A percentile compares a stretch with the other conserved stretches of the same genome.
These are phyloP conservation scores for Ogataea ramenticola DNA, from an alignment of 805 yeast species.

Conservation along the genomic window DNA sequence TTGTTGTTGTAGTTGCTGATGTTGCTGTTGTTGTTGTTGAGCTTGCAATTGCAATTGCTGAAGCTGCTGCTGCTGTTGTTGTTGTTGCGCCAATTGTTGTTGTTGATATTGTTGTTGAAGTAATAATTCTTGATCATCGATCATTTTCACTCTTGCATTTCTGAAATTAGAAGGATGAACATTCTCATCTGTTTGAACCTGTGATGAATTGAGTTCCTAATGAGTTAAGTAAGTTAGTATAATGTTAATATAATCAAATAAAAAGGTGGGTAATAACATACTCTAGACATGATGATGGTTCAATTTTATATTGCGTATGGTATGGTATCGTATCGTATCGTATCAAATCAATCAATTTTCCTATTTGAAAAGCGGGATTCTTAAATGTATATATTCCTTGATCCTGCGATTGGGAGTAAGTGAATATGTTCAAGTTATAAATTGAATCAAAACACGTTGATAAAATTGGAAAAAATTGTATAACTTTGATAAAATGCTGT, in stretches of 20 bases:
- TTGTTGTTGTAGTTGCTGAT: neutral
- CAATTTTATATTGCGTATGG: no score
- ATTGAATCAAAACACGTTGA: no score
- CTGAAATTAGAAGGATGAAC: slow-evolving; percentile 5
- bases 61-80: slow-evolving; percentile 3
- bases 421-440: no score
- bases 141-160: neutral
- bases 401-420: no score
- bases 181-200: slow-evolving; percentile 25
- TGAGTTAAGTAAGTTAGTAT: neutral
- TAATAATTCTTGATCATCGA: neutral
- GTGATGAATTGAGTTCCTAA: slow-evolving; percentile 5
- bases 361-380: no score
- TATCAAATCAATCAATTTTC: neutral
- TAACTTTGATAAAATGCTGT: no score
- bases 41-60: neutral
- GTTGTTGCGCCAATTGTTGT: slow-evolving; percentile 3
- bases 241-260: neutral
- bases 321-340: no score
- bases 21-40: slow-evolving; percentile 4
- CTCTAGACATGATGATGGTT: neutral
- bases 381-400: no score
- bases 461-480: no score
- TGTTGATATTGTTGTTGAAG: neutral
- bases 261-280: neutral